A percentile compares a stretch with the other conserved stretches of the same genome.
phyloP scores from a whole-genome alignment of 148 eudicot species.

The Persicaria tinctoria region DNA sequence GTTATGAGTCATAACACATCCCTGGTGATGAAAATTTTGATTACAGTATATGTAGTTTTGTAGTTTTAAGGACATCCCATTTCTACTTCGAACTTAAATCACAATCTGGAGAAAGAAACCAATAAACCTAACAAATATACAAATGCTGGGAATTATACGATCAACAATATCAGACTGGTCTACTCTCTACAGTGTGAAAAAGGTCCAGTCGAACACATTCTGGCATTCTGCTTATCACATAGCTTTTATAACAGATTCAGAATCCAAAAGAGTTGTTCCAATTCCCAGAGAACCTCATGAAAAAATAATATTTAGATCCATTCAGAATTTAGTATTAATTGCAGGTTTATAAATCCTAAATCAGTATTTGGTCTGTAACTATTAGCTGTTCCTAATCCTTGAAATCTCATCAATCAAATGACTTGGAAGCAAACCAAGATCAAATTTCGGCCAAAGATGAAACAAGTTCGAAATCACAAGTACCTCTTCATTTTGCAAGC shows the following conservation, averaged over 20 bases:
- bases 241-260: not conserved
- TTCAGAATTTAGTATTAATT: not conserved
- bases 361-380: not conserved
- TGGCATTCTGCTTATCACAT: not conserved
- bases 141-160: not conserved
- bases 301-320: not conserved
- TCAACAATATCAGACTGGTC: not conserved
- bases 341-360: not conserved
- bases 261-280: not conserved
- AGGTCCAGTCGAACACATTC: not conserved
- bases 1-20: not conserved
- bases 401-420: not conserved
- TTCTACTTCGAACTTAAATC: not conserved
- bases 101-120: not conserved
- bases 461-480: not conserved
- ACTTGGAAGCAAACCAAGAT: not conserved
- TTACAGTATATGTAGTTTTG: not conserved
- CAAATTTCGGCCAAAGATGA: not conserved
- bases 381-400: not conserved
- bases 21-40: not conserved
- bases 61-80: not conserved
- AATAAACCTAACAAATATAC: not conserved
- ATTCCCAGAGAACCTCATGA: not conserved
- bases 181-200: not conserved
- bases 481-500: conserved; percentile 38